Evolutionary conservation across 2,329 filamentous ascomycete genomes (phyloP), one percentile per base, ranked within the genome.

Genomic region (Lasiodiplodia theobromae): DNA sequence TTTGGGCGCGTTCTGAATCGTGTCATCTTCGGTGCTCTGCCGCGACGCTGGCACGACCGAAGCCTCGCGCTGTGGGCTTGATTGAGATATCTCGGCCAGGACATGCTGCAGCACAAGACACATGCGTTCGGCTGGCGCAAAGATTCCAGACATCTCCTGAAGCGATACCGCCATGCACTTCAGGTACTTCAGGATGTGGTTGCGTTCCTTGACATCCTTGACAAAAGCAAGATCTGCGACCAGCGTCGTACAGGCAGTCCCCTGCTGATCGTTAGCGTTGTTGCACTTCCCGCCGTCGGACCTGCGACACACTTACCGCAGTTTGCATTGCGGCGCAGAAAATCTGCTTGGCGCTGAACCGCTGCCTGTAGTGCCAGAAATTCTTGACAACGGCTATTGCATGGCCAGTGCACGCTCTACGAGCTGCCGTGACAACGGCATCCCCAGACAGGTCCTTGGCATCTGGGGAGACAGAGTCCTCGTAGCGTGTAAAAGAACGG

Each of bases 51-150:
- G 52, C 3, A 58, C 40, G n/a, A 56, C 23, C 4, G 67, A 66
- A 14, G 40, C 62, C 21, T 66, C 65, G 21, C 53, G 31, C 37
- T 69, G 58, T 79, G 79, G 53, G 28, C 65, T 67, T 31, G 51
- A 58, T 14, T 67, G 65, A 6, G n/a, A 40, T 2, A 87, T 79
- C 70, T 87, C 84, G 7, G 81, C 76, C 49, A 86, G 79, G n/a
- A 87, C 84, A n/a, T 81, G 82, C 69, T 84, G 82, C 4, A 88
- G 80, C 6, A 87, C 79, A 18, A 81, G 77, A 37, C 85, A 83
- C 85, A 88, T 87, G 65, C 83, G 81, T 40, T 83, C 82, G 0
- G 86, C 86, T 1, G 86, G 85, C 67, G 86, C 82, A 73, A 86
- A 87, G 1, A 82, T 83, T 23, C 81, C 75, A 57, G 82, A 80